phyloP scores from a whole-genome alignment of 257 asterid genomes.

The Solanum clarkiae region DNA sequence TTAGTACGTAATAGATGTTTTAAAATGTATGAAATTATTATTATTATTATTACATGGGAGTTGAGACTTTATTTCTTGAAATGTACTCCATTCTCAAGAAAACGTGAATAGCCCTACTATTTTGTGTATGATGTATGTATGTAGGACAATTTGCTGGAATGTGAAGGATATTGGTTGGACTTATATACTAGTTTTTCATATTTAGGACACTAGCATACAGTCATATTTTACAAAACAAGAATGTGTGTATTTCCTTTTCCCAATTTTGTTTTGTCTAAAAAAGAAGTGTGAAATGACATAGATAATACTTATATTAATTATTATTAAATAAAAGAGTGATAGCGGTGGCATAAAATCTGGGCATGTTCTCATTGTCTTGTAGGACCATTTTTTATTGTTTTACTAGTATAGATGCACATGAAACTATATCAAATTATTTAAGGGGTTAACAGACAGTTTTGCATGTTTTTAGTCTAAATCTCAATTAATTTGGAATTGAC shows the following conservation, averaged over 20 bases:
- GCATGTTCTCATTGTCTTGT: slow-evolving; percentile 8
- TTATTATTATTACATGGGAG: not conserved
- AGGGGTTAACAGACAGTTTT: not conserved
- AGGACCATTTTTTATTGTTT: not conserved
- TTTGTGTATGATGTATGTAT: not conserved
- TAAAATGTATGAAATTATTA: not conserved
- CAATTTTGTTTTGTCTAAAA: not conserved
- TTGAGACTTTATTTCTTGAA: not conserved
- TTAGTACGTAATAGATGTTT: not conserved
- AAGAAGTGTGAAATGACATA: not conserved
- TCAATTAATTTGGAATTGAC: not conserved
- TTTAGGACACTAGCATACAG: not conserved
- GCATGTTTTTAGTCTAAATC: not conserved
- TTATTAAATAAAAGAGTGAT: not conserved
- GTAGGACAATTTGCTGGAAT: not conserved
- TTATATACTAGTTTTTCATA: not conserved
- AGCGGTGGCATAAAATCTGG: slow-evolving; percentile 12
- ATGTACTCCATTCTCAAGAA: not conserved
- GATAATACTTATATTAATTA: not conserved
- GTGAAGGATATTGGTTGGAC: not conserved
- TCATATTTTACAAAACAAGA: not conserved
- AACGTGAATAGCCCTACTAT: not conserved
- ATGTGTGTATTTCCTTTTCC: not conserved
- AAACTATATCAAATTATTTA: not conserved
- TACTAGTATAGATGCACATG: not conserved